Base-by-base conservation (phyloP, 805 yeast species). In the Clavispora santaluciae region DNA sequence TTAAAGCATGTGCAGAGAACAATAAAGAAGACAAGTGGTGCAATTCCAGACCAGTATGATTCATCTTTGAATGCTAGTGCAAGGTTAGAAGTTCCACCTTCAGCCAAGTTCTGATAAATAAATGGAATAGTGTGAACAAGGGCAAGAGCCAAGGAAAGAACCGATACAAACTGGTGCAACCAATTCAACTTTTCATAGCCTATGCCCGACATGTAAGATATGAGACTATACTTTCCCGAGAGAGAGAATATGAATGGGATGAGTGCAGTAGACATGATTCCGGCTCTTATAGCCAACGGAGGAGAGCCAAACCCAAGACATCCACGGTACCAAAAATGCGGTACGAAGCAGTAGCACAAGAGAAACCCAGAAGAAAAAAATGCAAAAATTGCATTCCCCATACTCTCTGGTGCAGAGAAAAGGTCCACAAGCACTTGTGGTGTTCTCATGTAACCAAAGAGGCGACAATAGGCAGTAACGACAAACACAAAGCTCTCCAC, bases 251-350 rank as follows among this genome's bases (percentile, higher is more conserved):
- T 55, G 50, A 75, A 73, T 0, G 83, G 82, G 6, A 73, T 63
- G 34, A 76, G 56, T 0, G 78, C 77, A 23, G 68, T 59, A 1
- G 76, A 68, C 70, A 72, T 68, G 22, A 75, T 45, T 2, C 81
- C 82, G 1, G 81, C 62, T 36, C 83, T 56, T 1, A 74, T 70
- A 0, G 78, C 79, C 25, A 78, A 44, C 8, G 82, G 83, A n/a
- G 82, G 79, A 3, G 79, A 64, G 1, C 83, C 83, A 55, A 76
- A 77, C 0, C 77, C 78, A 4, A 58, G 25, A 53, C 83, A 78
- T 0, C 59, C 75, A 41, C 81, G 58, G 45, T 72, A 73, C 68
- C 73, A 76, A 36, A 66, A 66, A 39, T 70, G 75, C 6, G 82
- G 81, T 3, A 61, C 57, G n/a, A 55, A 65, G 45, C 70, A 72